A percentile compares a stretch with the other conserved stretches of the same genome.
Evolutionary conservation across 495 filamentous ascomycete species (phyloP).

Genomic region (Neurospora pannonica): DNA sequence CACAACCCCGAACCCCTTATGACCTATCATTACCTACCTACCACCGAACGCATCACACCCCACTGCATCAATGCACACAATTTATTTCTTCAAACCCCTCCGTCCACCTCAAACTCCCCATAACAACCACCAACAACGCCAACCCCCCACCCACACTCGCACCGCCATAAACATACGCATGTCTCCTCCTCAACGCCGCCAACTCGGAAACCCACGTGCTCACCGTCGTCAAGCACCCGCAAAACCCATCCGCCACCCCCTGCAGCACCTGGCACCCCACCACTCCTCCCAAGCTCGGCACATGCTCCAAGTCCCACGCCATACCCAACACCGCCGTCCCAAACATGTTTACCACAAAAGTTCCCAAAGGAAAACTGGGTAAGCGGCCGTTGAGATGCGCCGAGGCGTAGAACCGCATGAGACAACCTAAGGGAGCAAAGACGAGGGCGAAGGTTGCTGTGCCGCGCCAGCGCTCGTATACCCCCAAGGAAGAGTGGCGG

Average conservation of each 20-base stretch:
- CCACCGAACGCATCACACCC: no score
- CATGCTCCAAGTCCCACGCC: slow-evolving; percentile 66
- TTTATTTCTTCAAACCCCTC: slow-evolving; percentile 45
- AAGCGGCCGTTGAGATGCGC: slow-evolving; percentile 57
- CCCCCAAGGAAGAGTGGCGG: slow-evolving; percentile 32
- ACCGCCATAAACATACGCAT: slow-evolving; percentile 70
- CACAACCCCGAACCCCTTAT: neutral
- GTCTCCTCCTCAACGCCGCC: slow-evolving; percentile 50
- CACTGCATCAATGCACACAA: slow-evolving; percentile 26
- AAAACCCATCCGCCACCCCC: slow-evolving; percentile 84
- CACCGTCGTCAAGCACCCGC: slow-evolving; percentile 83
- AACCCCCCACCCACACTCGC: slow-evolving; percentile 56
- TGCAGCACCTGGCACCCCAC: slow-evolving; percentile 73
- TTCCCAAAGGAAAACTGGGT: slow-evolving; percentile 73
- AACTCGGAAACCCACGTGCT: slow-evolving; percentile 86
- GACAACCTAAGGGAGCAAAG: slow-evolving; percentile 76
- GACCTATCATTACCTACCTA: neutral
- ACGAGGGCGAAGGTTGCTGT: slow-evolving; percentile 66
- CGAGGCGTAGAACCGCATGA: slow-evolving; percentile 64
- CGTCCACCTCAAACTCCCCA: slow-evolving; percentile 76
- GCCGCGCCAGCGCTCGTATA: slow-evolving; percentile 61
- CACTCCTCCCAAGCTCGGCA: slow-evolving; percentile 32
- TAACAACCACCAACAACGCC: slow-evolving; percentile 58
- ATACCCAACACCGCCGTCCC: slow-evolving; percentile 59
- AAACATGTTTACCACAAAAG: slow-evolving; percentile 73